Percentiles rank a stretch among this genome's conserved stretches.
These are phyloP conservation scores for Thelonectria rubi DNA, from an alignment of 2,329 filamentous ascomycete species.

Conservation along the genomic window DNA sequence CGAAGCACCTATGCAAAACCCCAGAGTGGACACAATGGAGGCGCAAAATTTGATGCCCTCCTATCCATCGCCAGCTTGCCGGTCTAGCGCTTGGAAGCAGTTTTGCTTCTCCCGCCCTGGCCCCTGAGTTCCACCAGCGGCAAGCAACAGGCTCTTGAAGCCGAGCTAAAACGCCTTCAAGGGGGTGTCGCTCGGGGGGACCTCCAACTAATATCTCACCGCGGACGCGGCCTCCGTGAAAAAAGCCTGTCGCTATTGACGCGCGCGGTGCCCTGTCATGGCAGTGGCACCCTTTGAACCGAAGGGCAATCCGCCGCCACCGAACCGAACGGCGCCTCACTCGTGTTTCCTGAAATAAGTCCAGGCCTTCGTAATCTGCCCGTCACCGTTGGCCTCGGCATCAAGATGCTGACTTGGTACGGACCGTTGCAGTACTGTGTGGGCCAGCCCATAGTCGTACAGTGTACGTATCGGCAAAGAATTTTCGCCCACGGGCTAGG, in stretches of 20 bases:
- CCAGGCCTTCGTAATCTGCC: constrained; percentile 30
- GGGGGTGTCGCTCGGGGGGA: constrained; percentile 18
- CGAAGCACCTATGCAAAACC: constrained; percentile 3
- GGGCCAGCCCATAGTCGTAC: constrained; percentile 27
- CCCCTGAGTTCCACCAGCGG: constrained; percentile 34
- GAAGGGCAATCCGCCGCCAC: constrained; percentile 40
- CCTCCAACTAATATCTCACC: constrained; percentile 8
- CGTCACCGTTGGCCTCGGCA: constrained; percentile 32
- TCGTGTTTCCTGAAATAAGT: constrained; percentile 30
- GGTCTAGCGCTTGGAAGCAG: constrained; percentile 32
- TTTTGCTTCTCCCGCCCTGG: constrained; percentile 29
- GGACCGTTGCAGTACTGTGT: constrained; percentile 31
- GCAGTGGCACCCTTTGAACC: constrained; percentile 40
- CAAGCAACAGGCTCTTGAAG: constrained; percentile 35
- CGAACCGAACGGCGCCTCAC: constrained; percentile 30
- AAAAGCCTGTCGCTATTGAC: constrained; percentile 4
- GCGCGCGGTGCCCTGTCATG: constrained; percentile 23
- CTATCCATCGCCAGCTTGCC: constrained; percentile 30
- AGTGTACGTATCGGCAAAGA: constrained; percentile 31
- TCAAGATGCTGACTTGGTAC: constrained; percentile 5
- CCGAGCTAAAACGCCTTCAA: constrained; percentile 40
- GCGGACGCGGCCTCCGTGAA: constrained; percentile 12
- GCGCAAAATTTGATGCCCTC: constrained; percentile 27
- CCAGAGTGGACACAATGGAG: constrained; percentile 26
- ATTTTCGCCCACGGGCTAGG: constrained; percentile 18